Evolutionary conservation across 495 filamentous ascomycete species (phyloP).

Genomic region (Aspergillus incahuasiensis): DNA sequence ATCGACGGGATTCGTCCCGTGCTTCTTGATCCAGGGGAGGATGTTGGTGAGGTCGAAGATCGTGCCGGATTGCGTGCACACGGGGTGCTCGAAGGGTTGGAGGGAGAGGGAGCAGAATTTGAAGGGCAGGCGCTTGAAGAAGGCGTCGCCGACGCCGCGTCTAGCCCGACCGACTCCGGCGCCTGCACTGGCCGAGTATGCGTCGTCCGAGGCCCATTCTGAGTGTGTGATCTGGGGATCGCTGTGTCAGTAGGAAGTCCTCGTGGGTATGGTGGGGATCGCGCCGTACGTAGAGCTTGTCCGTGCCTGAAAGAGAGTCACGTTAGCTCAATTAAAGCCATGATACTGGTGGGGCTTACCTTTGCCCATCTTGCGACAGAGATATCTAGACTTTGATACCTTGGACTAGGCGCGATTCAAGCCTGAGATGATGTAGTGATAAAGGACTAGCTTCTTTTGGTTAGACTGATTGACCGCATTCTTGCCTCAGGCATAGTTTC

Average conservation of each 20-base stretch:
- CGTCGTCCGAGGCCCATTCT: slow-evolving; percentile 90
- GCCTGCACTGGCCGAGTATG: slow-evolving; percentile 71
- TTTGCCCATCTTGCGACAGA: slow-evolving; percentile 50
- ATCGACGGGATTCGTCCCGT: slow-evolving; percentile 83
- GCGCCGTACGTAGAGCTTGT: slow-evolving; percentile 68
- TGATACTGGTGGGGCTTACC: slow-evolving; percentile 31
- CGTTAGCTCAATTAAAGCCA: slow-evolving; percentile 10
- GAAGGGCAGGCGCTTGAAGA: slow-evolving; percentile 89
- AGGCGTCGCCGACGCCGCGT: slow-evolving; percentile 50
- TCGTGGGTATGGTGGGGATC: neutral
- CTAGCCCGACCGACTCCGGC: slow-evolving; percentile 53
- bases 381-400: neutral
- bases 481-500: neutral
- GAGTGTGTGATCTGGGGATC: slow-evolving; percentile 74
- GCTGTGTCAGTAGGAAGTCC: slow-evolving; percentile 13
- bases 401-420: neutral
- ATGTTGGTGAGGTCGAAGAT: slow-evolving; percentile 89
- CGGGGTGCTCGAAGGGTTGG: slow-evolving; percentile 83
- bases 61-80: slow-evolving; percentile 72
- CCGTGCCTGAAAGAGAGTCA: slow-evolving; percentile 43
- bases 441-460: neutral
- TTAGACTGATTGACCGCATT: neutral
- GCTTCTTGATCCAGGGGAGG: slow-evolving; percentile 86
- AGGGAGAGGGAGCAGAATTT: slow-evolving; percentile 96
- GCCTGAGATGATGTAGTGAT: neutral